Base-by-base conservation (phyloP, 139 green algal genomes). In the Edaphochlamys debaryana region DNA sequence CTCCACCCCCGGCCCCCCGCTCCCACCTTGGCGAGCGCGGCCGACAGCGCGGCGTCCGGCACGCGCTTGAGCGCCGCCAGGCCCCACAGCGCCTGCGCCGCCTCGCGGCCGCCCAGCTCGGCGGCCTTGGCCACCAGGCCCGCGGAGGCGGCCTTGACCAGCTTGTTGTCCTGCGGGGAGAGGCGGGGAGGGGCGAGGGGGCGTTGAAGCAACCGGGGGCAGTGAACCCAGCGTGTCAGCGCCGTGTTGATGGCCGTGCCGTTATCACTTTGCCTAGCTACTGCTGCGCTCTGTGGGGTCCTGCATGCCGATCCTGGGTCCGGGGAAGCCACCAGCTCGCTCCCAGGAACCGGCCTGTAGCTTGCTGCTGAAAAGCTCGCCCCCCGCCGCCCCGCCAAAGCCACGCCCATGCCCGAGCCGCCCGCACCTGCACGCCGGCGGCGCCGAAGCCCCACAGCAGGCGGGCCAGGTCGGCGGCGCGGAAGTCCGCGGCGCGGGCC, bases 391-490 rank as follows among this genome's bases (percentile, higher is more conserved):
- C n/a, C n/a, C n/a, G n/a, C n/a, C n/a, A n/a, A n/a, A n/a, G n/a
- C n/a, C n/a, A n/a, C n/a, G n/a, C n/a, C n/a, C n/a, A n/a, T n/a
- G n/a, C n/a, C n/a, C n/a, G n/a, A n/a, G n/a, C n/a, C n/a, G n/a
- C n/a, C 45, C 32, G 30, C 37, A 82, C 76, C 66, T 84, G 66
- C 66, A 73, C 56, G 73, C 87, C 85, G 27, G 90, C 87, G 37
- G 87, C 87, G 60, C 76, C 90, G 74, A 86, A 87, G 78, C 86
- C 90, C 69, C 82, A 88, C 72, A 93, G 82, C 69, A 92, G 40
- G 79, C 87, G 85, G 5, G 87, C 68, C 71, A 91, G 69, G 74
- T 93, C 79, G 23, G 80, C 42, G 20, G 79, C 56, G 17, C n/a
- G 69, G 48, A 85, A 75, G 40, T 87, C 76, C 17, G 60, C 82